Base-by-base conservation (phyloP, 176 grass and related monocot genomes). In the Cenchrus americanus region DNA sequence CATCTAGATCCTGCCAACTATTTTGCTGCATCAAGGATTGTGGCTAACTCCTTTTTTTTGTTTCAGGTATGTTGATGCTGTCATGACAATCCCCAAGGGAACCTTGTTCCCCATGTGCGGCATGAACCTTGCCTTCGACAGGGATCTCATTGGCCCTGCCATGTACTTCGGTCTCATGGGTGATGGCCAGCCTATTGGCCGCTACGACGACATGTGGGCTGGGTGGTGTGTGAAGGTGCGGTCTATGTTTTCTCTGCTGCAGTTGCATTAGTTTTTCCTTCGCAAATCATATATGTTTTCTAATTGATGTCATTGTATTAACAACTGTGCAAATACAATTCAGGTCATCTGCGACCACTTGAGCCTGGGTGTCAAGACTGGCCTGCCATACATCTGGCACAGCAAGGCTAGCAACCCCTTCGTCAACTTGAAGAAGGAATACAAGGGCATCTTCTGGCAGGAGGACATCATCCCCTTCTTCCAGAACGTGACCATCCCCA, bases 351-450 rank as follows among this genome's bases (percentile, higher is more conserved):
- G 96, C 12, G 96, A 98, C 80, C 96, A 98, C 85, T 69, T 98
- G 76, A 84, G 85, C 70, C 63, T 98, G 46, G 96, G 96, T 79
- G 93, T 98, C 32, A 98, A 98, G 91, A 98, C 96, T 19, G 96
- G 96, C 34, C 71, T 98, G 66, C 96, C 96, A 18, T 98, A 98
- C 87, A 88, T 98, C 91, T 98, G 96, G 96, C 96, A 98, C 89
- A 95, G 92, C 96, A 98, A 98, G 93, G 96, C 96, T 77, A 95
- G 92, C 91, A 98, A 98, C 91, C 96, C 96, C 78, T 98, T 98
- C 4, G 93, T 95, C 5, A 98, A 98, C 89, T 80, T 98, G 77
- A 98, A 85, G 67, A 98, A 98, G 79, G 96, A 98, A 71, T 98
- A 98, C 90, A 97, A 97, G 54, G 95, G 92, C 17, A 97, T 97